A percentile compares a stretch with the other conserved stretches of the same genome.
phyloP scores from a whole-genome alignment of 2,329 filamentous ascomycete species.

The Monosporascus sp. region DNA sequence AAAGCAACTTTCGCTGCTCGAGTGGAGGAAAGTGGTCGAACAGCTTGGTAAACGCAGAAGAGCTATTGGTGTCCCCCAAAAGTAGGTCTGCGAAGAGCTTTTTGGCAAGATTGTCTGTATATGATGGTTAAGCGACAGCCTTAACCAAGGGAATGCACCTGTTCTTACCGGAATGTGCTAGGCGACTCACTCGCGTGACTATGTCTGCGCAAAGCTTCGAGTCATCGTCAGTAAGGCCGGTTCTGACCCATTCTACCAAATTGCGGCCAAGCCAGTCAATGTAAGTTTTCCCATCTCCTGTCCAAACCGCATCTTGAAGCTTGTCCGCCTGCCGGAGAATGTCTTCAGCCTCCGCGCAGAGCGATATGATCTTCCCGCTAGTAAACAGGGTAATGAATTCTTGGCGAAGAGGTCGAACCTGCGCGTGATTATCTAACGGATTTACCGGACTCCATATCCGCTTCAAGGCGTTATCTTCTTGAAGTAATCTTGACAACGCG shows the following conservation, averaged over 20 bases:
- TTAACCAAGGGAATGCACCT: no score
- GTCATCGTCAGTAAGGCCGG: constrained; percentile 29
- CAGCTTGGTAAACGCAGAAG: constrained; percentile 25
- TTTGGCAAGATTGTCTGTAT: constrained; percentile 38
- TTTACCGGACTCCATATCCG: constrained; percentile 18
- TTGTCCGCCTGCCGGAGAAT: constrained; percentile 34
- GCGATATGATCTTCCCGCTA: constrained; percentile 44
- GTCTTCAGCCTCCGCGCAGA: constrained; percentile 51
- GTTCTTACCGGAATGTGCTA: constrained; percentile 66
- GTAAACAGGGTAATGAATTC: constrained; percentile 43
- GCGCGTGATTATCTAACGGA: constrained; percentile 12
- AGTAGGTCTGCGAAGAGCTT: constrained; percentile 18
- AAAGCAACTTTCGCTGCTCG: constrained; percentile 40
- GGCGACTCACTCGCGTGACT: constrained; percentile 55
- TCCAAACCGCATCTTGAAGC: constrained; percentile 44
- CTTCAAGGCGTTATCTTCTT: constrained; percentile 24
- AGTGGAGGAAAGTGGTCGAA: constrained; percentile 32
- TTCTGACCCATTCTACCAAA: constrained; percentile 42
- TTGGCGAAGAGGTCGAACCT: constrained; percentile 31
- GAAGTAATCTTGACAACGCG: constrained; percentile 38
- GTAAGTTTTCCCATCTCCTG: constrained; percentile 60
- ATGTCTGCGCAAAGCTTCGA: constrained; percentile 41
- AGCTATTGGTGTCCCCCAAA: constrained; percentile 13
- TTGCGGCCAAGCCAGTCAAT: constrained; percentile 66
- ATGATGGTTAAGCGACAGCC: constrained; percentile 1